These are phyloP conservation scores for Pisolithus albus DNA, from an alignment of 768 basidiomycete species.

Conservation along the genomic window DNA sequence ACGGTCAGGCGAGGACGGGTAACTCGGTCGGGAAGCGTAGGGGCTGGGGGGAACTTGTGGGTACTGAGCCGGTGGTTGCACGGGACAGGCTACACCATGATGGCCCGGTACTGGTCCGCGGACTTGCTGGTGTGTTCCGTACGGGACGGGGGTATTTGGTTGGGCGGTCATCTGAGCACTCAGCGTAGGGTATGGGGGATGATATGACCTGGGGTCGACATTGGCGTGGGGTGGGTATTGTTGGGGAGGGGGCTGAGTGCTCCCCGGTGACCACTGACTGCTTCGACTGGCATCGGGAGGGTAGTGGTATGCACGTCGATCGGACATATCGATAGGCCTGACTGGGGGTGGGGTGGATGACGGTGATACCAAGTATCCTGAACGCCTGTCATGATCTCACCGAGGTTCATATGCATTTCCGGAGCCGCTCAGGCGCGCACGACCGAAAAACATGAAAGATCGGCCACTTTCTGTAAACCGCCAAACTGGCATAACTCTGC, in stretches of 20 bases:
- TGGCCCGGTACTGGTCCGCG: conserved; percentile 4
- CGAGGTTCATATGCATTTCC: conserved; percentile 30
- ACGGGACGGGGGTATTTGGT: conserved; percentile 12
- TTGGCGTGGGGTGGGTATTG: conserved; percentile 20
- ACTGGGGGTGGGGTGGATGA: not conserved
- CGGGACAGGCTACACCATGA: conserved; percentile 14
- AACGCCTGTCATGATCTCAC: not conserved
- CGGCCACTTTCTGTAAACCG: conserved; percentile 19
- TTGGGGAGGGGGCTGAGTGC: conserved; percentile 16
- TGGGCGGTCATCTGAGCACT: conserved; percentile 16
- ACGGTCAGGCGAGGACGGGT: conserved; percentile 18
- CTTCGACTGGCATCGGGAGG: conserved; percentile 13
- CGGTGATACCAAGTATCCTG: conserved; percentile 3
- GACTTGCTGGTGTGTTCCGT: conserved; percentile 9
- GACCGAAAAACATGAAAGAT: conserved; percentile 19
- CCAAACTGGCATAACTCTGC: conserved; percentile 24
- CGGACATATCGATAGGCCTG: conserved; percentile 17
- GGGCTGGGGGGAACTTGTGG: conserved; percentile 6
- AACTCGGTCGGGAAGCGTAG: conserved; percentile 21
- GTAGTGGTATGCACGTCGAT: conserved; percentile 27
- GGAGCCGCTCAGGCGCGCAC: conserved; percentile 25
- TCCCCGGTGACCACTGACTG: conserved; percentile 17
- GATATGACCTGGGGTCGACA: conserved; percentile 14
- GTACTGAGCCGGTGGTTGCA: conserved; percentile 19
- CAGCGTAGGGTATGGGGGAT: conserved; percentile 15